Base-by-base conservation (phyloP, 2,329 filamentous ascomycete species). In the Plenodomus biglobosus region DNA sequence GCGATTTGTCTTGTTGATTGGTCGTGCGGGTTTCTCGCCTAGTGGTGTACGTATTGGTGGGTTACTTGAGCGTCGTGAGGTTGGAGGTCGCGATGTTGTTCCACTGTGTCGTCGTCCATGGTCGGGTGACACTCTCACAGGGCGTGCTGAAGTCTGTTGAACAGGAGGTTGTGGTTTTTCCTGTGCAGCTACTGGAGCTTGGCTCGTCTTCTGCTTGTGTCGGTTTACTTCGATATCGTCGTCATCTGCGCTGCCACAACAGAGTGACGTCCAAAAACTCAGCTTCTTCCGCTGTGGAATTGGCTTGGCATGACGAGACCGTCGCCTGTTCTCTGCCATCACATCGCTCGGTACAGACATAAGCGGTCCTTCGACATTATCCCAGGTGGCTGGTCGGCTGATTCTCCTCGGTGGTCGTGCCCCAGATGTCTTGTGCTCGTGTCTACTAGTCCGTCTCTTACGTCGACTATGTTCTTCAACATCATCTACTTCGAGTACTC, bases 401-500 rank as follows among this genome's bases (percentile, higher is more conserved):
- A 71, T 59, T 27, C 47, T 66, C 40, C 56, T 45, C 5, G 57
- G 58, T 6, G 60, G 64, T 35, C 55, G 50, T 15, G 47, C 50
- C n/a, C 51, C 53, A 22, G 55, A 52, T 22, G 42, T 21, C 22
- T 48, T 50, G 24, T 50, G 52, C 35, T 67, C 52, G 40, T 51
- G 52, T 41, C 35, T 54, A 36, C 50, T 61, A 38, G 59, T 48
- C 46, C 66, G 63, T 50, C 56, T 58, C 45, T 57, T 71, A 49
- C 46, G 69, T 56, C 61, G 69, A 46, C 73, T 69, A 27, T 72
- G 71, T 41, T 74, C 71, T 30, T 42, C 56, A 6, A 56, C 48
- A 20, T 71, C 68, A 5, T 85, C 76, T 34, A 91, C 73, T 38
- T 89, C 82, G n/a, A 90, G 70, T 17, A 94, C 76, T 2, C 90